phyloP scores from a whole-genome alignment of 345 rosid genomes.

The Arabidopsis arenosa region DNA sequence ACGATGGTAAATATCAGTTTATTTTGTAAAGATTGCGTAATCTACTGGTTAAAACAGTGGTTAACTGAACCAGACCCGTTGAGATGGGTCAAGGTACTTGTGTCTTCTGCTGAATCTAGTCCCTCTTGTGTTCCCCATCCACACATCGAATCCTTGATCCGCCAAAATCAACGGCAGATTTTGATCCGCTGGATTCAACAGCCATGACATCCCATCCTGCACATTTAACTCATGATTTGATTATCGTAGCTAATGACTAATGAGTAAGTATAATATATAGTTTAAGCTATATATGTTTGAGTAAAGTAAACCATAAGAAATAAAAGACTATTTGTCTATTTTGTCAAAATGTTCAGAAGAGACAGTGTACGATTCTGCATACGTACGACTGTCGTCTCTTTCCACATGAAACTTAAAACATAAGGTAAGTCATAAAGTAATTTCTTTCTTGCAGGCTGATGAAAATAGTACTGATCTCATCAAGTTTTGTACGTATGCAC shows the following conservation, averaged over 20 bases:
- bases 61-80: conserved; percentile 47
- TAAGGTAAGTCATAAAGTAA: background rate
- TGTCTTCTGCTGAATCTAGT: conserved; percentile 80
- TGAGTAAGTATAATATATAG: background rate
- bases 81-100: conserved; percentile 51
- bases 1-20: conserved; percentile 5
- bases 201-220: conserved; percentile 97
- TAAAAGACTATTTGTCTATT: background rate
- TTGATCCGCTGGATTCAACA: conserved; percentile 80
- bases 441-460: background rate
- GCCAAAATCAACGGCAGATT: conserved; percentile 83
- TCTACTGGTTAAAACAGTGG: background rate
- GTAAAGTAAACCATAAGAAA: background rate
- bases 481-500: background rate
- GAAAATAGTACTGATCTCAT: conserved; percentile 1
- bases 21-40: background rate
- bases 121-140: conserved; percentile 89
- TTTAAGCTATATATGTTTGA: background rate
- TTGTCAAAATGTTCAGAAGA: background rate
- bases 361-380: background rate
- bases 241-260: background rate
- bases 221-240: background rate
- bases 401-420: conserved; percentile 14
- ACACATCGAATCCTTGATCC: conserved; percentile 91
- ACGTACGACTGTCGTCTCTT: conserved; percentile 3